Conservation (phyloP, 2,329 filamentous ascomycete genomes). For the Pseudophaeomoniella oleicola region DNA sequence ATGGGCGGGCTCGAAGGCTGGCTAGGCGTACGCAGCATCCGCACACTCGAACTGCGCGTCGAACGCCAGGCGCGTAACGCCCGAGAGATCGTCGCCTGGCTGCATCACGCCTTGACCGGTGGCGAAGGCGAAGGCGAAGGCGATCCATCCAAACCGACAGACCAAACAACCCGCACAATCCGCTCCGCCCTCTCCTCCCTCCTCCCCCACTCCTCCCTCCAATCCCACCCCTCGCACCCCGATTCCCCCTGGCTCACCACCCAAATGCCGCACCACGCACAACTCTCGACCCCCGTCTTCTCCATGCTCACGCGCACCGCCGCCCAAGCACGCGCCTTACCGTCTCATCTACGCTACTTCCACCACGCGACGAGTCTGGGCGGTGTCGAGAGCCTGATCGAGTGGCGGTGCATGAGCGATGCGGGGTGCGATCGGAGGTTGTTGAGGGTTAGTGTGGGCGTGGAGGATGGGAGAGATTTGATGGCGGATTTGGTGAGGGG, state of each 20-base stretch:
- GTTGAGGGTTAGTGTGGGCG: constrained; percentile 68
- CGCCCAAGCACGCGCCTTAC: constrained; percentile 51
- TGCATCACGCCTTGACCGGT: constrained; percentile 37
- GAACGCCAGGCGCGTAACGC: constrained; percentile 61
- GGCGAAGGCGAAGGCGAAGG: constrained; percentile 19
- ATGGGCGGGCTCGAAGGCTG: constrained; percentile 86
- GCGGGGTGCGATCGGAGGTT: constrained; percentile 53
- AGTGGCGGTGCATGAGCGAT: constrained; percentile 92
- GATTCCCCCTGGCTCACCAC: constrained; percentile 51
- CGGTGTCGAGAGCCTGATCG: constrained; percentile 87
- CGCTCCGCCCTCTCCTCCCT: background rate
- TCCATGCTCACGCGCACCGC: constrained; percentile 51
- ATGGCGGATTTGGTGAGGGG: constrained; percentile 57
- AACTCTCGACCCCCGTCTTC: constrained; percentile 82
- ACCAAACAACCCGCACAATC: background rate
- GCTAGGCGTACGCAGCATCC: constrained; percentile 73
- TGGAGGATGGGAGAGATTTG: constrained; percentile 79
- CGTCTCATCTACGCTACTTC: constrained; percentile 67
- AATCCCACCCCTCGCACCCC: background rate
- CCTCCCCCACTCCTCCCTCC: background rate
- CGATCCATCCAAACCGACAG: constrained; percentile 7
- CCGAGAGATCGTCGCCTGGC: constrained; percentile 54
- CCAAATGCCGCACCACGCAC: constrained; percentile 69
- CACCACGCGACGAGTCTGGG: constrained; percentile 91
- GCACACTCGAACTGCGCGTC: constrained; percentile 76